Evolutionary conservation across 2,329 filamentous ascomycete species (phyloP), one percentile per base, ranked within the genome.

Genomic region (Fusarium domesticum): DNA sequence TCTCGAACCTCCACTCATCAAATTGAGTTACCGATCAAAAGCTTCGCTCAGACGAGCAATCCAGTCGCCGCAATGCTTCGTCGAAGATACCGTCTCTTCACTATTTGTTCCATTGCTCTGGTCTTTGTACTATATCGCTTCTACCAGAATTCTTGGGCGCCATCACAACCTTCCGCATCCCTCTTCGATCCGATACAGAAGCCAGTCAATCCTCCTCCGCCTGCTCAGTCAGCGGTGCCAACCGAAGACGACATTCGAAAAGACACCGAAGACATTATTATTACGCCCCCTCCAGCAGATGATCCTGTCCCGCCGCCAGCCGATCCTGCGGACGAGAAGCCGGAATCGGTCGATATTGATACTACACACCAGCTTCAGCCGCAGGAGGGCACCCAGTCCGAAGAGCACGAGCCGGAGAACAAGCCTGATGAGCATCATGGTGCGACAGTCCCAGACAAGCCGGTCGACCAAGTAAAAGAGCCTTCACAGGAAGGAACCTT

Each of bases 21-120:
- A 28, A 28, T 4, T 3, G 14, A 4, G 23, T 28, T 5, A 28
- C 23, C 23, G 14, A 28, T 8, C 10, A 37, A 43, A 53, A 60
- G 56, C 38, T 56, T 61, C 56, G 54, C 56, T 35, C 45, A 42
- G 50, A 56, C 57, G 59, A 61, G 54, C 53, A 38, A 47, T 28
- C 50, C 38, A 48, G 37, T 39, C 34, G 36, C 45, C 40, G 47
- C 33, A 54, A 64, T 58, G 57, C 81, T 85, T 75, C 78, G 83
- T 39, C 72, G 83, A 56, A 73, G 81, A 61, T 84, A 84, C 59
- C 77, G 83, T 47, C 70, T 82, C 45, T 81, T 84, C 49, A 63
- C 80, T 25, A 61, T 80, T 48, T 75, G 76, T 55, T 74, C 80
- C 42, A 64, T 77, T 49, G 62, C 83, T 44, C 64, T 80, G 38